A percentile compares a stretch with the other conserved stretches of the same genome.
Conservation (phyloP, 257 asterid species). For the Fraxinus cuspidata region DNA sequence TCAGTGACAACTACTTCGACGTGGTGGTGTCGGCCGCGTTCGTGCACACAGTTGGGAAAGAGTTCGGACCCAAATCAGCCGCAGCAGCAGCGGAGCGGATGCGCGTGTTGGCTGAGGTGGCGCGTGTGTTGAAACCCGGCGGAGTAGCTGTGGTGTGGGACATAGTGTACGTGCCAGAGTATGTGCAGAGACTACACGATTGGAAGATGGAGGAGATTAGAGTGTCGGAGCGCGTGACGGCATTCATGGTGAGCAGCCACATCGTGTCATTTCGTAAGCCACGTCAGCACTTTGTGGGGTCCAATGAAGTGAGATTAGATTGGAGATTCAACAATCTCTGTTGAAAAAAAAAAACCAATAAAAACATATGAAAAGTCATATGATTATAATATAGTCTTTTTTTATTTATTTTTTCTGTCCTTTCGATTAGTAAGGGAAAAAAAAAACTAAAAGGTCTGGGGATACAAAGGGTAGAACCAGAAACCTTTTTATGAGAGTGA, state of each 20-base stretch:
- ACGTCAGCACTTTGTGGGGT: conserved; percentile 68
- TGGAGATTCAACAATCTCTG: conserved; percentile 86
- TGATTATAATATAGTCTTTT: neutral
- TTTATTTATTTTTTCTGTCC: neutral
- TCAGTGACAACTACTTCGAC: conserved; percentile 77
- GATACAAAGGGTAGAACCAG: conserved; percentile 77
- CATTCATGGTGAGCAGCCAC: conserved; percentile 90
- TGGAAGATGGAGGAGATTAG: conserved; percentile 85
- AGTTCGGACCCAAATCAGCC: conserved; percentile 70
- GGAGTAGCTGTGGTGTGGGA: conserved; percentile 95
- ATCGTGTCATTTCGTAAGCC: conserved; percentile 83
- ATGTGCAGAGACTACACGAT: conserved; percentile 72
- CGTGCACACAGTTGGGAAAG: conserved; percentile 90
- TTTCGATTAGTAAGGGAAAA: neutral
- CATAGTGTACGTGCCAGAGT: conserved; percentile 84
- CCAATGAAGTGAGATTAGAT: conserved; percentile 78
- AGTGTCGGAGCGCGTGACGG: conserved; percentile 88
- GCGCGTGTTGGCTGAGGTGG: conserved; percentile 83
- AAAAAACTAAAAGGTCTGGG: conserved; percentile 41
- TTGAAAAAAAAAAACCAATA: conserved; percentile 32
- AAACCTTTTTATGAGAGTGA: conserved; percentile 21
- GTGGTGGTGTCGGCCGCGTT: conserved; percentile 92
- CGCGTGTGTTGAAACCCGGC: conserved; percentile 80
- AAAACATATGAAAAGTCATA: neutral
- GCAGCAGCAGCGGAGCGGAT: conserved; percentile 90